A percentile compares a stretch with the other conserved stretches of the same genome.
Conservation (phyloP, 257 asterid genomes). For the Plantago elongata region DNA sequence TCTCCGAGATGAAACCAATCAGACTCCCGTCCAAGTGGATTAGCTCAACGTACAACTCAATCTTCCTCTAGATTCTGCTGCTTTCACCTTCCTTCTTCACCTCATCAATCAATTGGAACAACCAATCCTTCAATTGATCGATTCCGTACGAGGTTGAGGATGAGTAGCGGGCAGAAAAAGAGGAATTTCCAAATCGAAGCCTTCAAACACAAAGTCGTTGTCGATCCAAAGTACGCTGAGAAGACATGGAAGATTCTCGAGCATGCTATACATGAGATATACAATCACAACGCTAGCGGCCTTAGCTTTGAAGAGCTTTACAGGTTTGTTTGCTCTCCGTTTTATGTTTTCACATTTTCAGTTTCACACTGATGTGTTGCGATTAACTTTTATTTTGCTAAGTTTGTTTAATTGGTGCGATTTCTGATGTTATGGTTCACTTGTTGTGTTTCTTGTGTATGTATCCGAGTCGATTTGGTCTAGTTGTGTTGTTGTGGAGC, state of each 20-base stretch:
- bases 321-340: conserved; percentile 38
- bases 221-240: conserved; percentile 91
- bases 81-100: background rate
- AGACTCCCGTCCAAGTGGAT: conserved; percentile 5
- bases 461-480: too few relatives aligned
- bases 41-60: conserved; percentile 23
- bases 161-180: conserved; percentile 65
- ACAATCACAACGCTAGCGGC: conserved; percentile 80
- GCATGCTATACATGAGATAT: conserved; percentile 82
- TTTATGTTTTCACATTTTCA: background rate
- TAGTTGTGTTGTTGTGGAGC: too few relatives aligned
- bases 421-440: too few relatives aligned
- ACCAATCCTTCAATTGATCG: background rate
- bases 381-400: too few relatives aligned
- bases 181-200: conserved; percentile 86
- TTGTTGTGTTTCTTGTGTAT: too few relatives aligned
- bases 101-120: too few relatives aligned
- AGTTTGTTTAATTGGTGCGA: too few relatives aligned
- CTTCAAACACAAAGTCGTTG: conserved; percentile 78
- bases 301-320: conserved; percentile 87
- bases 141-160: conserved; percentile 17
- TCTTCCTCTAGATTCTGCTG: conserved; percentile 6
- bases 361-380: background rate
- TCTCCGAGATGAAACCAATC: conserved; percentile 3
- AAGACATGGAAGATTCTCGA: conserved; percentile 90